Conservation (phyloP, 352 stramenopile species). For the Phytopythium montanum region DNA sequence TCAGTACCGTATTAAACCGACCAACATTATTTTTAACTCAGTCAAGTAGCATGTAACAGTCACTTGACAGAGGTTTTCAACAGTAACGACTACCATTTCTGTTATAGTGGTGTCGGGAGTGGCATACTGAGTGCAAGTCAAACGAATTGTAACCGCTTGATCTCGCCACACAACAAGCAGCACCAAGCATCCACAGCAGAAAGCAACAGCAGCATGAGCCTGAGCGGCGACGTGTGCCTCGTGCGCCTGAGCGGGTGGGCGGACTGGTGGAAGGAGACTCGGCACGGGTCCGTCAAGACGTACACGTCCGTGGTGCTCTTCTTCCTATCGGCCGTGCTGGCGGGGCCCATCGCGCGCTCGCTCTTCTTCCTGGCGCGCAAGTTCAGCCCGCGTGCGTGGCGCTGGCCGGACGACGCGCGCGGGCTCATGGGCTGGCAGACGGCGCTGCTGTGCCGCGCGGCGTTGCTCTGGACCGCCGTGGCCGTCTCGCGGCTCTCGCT, state of each 20-base stretch:
- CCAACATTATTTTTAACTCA: too few species aligned
- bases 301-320: constrained; percentile 76
- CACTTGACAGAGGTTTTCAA: neutral
- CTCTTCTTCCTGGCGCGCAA: constrained; percentile 64
- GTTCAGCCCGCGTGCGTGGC: constrained; percentile 52
- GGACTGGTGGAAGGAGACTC: constrained; percentile 55
- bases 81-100: too few species aligned
- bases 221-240: constrained; percentile 37
- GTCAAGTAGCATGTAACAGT: neutral
- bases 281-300: constrained; percentile 38
- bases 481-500: constrained; percentile 52
- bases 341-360: constrained; percentile 60
- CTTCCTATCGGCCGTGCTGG: constrained; percentile 71
- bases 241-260: constrained; percentile 46
- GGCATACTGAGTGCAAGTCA: too few species aligned
- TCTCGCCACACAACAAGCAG: neutral
- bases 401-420: constrained; percentile 61
- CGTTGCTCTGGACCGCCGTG: constrained; percentile 69
- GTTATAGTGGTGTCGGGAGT: too few species aligned
- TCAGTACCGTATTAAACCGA: constrained; percentile 27
- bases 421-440: constrained; percentile 77
- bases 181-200: neutral
- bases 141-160: too few species aligned
- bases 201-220: constrained; percentile 4
- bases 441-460: constrained; percentile 52